phyloP scores from a whole-genome alignment of 78 protist genomes.

The Goniomonas avonlea region DNA sequence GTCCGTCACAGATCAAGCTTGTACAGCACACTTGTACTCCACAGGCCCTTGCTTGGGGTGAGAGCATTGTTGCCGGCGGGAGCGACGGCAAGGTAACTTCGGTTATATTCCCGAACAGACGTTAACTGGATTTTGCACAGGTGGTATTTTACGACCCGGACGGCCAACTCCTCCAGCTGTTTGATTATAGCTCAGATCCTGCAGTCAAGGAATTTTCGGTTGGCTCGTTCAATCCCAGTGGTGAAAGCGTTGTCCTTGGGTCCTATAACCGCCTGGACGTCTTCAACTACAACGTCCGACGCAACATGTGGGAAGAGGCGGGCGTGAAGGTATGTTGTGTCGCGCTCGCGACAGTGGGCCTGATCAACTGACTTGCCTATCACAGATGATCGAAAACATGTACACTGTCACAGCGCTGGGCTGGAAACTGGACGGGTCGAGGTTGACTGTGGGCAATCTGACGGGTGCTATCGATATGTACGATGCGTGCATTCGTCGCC shows the following conservation, averaged over 20 bases:
- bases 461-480: slow-evolving; percentile 68
- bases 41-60: slow-evolving; percentile 62
- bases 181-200: slow-evolving; percentile 39
- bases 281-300: slow-evolving; percentile 43
- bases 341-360: no score
- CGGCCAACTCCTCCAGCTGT: slow-evolving; percentile 34
- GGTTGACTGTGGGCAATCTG: slow-evolving; percentile 39
- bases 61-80: slow-evolving; percentile 51
- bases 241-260: slow-evolving; percentile 54
- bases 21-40: slow-evolving; percentile 42
- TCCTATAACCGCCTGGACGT: slow-evolving; percentile 52
- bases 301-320: slow-evolving; percentile 55
- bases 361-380: no score
- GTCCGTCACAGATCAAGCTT: slow-evolving; percentile 6
- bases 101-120: no score
- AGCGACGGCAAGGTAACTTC: slow-evolving; percentile 29
- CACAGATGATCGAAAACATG: slow-evolving; percentile 39
- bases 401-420: slow-evolving; percentile 48
- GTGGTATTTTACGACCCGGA: slow-evolving; percentile 41
- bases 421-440: slow-evolving; percentile 69
- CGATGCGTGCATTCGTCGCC: slow-evolving; percentile 61
- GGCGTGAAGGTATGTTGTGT: no score
- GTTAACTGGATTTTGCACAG: not conserved
- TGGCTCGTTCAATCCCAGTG: slow-evolving; percentile 53
- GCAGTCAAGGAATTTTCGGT: slow-evolving; percentile 41